Base-by-base conservation (phyloP, 2,329 filamentous ascomycete genomes). In the Trichoderma atrobrunneum region DNA sequence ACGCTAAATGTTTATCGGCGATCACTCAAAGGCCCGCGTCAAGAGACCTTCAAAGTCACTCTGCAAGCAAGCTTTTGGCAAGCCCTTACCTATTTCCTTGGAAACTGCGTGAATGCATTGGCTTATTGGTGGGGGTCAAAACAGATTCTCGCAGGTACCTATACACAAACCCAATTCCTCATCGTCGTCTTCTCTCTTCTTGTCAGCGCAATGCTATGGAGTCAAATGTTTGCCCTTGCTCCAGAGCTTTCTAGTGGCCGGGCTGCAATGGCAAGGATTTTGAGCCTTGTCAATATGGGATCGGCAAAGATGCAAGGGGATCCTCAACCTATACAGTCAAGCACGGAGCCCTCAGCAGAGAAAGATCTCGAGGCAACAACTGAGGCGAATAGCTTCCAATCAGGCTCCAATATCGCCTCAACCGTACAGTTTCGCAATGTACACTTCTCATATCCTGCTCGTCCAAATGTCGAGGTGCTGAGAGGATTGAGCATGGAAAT, bases 71-170 rank as follows among this genome's bases (percentile, higher is more conserved):
- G 83, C 73, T 76, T 87, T 8, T 85, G 83, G 80, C 79, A 86
- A 39, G 85, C 86, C 0, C 81, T 86, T 32, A 81, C 85, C 8
- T 85, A 86, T 74, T 83, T 82, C 62, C 79, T 84, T 16, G 85
- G 87, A 26, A 89, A 87, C 74, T 85, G 89, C 61, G 85, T 90
- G 8, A 89, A 91, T 75, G 87, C 89, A 0, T 82, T 92, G 34
- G 89, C 89, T 0, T 91, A 91, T 77, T 92, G 89, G 88, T 92
- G 89, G 89, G 89, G 90, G 16, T 82, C 88, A 0, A 88, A 87
- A 76, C 87, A 88, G 75, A 89, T 92, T 71, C 82, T 88, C 36
- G 83, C 83, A 16, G 89, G 89, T 2, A 82, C 86, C 61, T 90
- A 90, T 75, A 78, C 79, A 7, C 84, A 83, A 18, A 87, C 88